These are phyloP conservation scores for Vaccinium myrtillus DNA, from an alignment of 148 eudicot species.

Conservation along the genomic window DNA sequence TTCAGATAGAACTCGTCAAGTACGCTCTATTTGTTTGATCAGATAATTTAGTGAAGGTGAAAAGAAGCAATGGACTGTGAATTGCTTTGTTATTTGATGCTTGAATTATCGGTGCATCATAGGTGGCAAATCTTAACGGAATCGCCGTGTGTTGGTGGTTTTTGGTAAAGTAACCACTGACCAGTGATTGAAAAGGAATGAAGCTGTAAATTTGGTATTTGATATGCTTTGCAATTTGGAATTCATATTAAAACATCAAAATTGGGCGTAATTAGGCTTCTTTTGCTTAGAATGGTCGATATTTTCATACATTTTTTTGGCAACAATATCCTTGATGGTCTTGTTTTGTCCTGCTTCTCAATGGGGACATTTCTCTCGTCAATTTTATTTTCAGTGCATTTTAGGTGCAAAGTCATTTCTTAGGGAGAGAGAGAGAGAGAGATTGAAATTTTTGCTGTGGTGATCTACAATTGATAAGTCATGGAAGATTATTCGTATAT, in stretches of 20 bases:
- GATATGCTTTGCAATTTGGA: not conserved
- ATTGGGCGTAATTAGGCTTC: not conserved
- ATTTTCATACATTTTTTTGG: not conserved
- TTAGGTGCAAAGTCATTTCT: not conserved
- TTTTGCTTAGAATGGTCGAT: not conserved
- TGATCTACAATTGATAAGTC: not conserved
- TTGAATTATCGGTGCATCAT: not conserved
- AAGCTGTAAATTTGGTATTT: not conserved
- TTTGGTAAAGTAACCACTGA: not conserved
- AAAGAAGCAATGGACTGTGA: not conserved
- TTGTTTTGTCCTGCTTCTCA: not conserved
- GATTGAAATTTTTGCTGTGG: not conserved
- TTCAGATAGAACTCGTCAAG: not conserved
- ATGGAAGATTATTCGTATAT: not conserved
- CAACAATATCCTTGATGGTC: not conserved
- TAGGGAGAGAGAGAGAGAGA: not conserved
- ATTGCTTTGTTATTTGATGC: not conserved
- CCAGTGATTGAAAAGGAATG: not conserved
- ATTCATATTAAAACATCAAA: not conserved
- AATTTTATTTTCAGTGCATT: not conserved
- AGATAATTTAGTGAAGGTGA: not conserved
- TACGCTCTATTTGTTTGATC: not conserved
- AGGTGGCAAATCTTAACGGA: not conserved
- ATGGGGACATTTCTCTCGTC: not conserved
- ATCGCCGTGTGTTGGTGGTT: not conserved